Evolutionary conservation across 1,139 yeast genomes (phyloP).

Genomic region (Protomyces macrosporus): DNA sequence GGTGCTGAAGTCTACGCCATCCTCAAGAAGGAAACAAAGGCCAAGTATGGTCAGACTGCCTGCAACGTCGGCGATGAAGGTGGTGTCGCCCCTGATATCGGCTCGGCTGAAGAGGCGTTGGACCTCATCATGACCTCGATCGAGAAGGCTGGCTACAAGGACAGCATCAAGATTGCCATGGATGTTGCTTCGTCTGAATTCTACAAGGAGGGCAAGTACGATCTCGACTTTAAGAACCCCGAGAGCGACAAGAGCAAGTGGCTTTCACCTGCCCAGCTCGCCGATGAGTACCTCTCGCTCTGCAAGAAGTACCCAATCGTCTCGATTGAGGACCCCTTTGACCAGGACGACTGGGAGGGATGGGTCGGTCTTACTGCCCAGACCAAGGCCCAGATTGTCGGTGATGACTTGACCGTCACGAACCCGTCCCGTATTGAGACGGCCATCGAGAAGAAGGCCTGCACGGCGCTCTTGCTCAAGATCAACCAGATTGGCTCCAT

Average conservation of each 20-base stretch:
- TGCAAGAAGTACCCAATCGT: slow-evolving; percentile 89
- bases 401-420: slow-evolving; percentile 96
- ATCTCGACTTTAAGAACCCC: slow-evolving; percentile 95
- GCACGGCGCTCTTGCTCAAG: slow-evolving; percentile 87
- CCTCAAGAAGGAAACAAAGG: slow-evolving; percentile 83
- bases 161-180: slow-evolving; percentile 81
- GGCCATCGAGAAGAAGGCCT: slow-evolving; percentile 92
- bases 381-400: slow-evolving; percentile 80
- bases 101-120: slow-evolving; percentile 89
- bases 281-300: slow-evolving; percentile 71
- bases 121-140: slow-evolving; percentile 85
- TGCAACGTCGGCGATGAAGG: slow-evolving; percentile 99
- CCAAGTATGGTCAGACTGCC: slow-evolving; percentile 91
- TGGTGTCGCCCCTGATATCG: slow-evolving; percentile 97
- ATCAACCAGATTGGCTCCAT: slow-evolving; percentile 87
- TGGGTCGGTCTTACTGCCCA: slow-evolving; percentile 78
- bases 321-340: slow-evolving; percentile 96
- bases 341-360: slow-evolving; percentile 98
- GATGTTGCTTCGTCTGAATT: slow-evolving; percentile 97
- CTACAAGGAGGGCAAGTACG: slow-evolving; percentile 92
- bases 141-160: slow-evolving; percentile 87
- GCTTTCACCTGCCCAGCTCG: slow-evolving; percentile 81
- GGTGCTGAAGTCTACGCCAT: slow-evolving; percentile 96
- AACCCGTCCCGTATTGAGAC: slow-evolving; percentile 88
- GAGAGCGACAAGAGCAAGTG: slow-evolving; percentile 81